Evolutionary conservation across 2,329 filamentous ascomycete genomes (phyloP), one percentile per base, ranked within the genome.

Genomic region (Penicillium paneum): DNA sequence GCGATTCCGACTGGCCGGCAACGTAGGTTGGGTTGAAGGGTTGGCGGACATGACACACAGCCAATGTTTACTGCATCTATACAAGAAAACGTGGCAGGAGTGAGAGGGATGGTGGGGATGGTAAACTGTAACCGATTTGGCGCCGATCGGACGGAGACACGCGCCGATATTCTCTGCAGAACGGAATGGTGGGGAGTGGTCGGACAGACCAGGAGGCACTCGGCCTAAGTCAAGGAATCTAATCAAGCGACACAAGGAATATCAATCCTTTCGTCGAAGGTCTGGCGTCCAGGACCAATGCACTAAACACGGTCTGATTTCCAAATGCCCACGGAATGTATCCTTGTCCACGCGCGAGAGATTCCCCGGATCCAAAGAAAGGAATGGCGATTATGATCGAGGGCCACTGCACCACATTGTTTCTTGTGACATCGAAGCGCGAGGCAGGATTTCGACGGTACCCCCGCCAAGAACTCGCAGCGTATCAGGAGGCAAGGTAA

Each of bases 1-100:
- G 65, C 71, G 71, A 66, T 72, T 73, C 61, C 75, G 71, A 65
- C 72, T 63, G 60, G 70, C 70, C 64, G 70, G 65, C 62, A 68
- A 65, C 49, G 70, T 62, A 64, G 59, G 69, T 54, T 65, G 64
- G 57, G 65, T 56, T 55, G 67, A 58, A 64, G 65, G 67, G 59
- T 73, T 69, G 66, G 73, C 67, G 63, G 73, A 74, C 73, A 76
- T 76, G 72, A 71, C 72, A 70, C 63, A 63, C 58, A 64, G 62
- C 43, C 63, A 54, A 62, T 52, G 62, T 58, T 62, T 62, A 55
- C 63, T 66, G 63, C 62, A 67, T 70, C 68, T 69, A 71, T 71
- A 68, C 60, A 72, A 64, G 57, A 63, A 34, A 51, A 44, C 38
- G 44, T 50, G 44, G 52, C 46, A 55, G 56, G 29, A 19, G 39